phyloP scores from a whole-genome alignment of 2,329 filamentous ascomycete genomes.

The Ophiostoma piceae region DNA sequence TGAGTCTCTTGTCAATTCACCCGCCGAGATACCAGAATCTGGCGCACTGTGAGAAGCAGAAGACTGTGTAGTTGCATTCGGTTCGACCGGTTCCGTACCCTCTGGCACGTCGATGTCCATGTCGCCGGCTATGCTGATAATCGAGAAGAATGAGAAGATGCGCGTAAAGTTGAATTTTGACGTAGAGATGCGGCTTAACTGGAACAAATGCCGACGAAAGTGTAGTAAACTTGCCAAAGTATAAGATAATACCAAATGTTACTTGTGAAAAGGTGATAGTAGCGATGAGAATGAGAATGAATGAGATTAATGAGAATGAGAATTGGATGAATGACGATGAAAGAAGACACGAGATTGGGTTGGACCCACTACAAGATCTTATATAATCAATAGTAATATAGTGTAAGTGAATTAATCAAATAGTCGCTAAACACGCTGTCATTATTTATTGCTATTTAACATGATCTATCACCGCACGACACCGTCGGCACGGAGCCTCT shows the following conservation, averaged over 20 bases:
- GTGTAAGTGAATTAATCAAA: background rate
- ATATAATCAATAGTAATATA: background rate
- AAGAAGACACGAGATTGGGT: background rate
- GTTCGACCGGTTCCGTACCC: background rate
- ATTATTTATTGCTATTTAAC: background rate
- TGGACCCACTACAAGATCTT: background rate
- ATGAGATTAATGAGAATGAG: background rate
- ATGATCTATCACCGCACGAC: slow-evolving; percentile 9
- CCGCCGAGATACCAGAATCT: background rate
- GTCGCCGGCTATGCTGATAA: background rate
- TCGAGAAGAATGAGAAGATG: background rate
- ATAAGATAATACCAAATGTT: background rate
- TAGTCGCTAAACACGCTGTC: background rate
- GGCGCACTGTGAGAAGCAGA: background rate
- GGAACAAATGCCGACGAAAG: background rate
- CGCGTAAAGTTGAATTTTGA: background rate
- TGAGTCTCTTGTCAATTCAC: background rate
- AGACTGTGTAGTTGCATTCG: background rate
- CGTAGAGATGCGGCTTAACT: background rate
- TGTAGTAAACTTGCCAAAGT: too few species aligned
- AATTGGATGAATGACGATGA: background rate
- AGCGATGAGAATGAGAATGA: background rate
- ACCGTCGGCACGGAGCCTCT: slow-evolving; percentile 6
- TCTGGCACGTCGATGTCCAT: background rate
- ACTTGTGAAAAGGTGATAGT: background rate